Base-by-base conservation (phyloP, 257 asterid species). In the Paulownia fortunei region DNA sequence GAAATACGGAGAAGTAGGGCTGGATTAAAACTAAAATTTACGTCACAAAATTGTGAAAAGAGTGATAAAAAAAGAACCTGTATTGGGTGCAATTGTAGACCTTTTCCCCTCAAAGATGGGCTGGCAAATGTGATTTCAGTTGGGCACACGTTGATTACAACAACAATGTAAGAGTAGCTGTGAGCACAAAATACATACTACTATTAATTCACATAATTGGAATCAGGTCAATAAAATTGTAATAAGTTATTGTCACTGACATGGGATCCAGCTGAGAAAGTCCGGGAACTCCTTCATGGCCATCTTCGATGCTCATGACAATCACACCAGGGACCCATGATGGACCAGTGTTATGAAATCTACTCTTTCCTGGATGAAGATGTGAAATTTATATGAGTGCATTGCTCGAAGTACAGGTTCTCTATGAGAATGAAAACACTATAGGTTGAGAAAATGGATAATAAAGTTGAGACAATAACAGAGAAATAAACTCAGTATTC, bases 221-320 rank as follows among this genome's bases (percentile, higher is more conserved):
- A 55, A 73, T 76, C 72, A 54, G 71, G 44, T 58, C 23, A 68
- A 80, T 44, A 27, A 42, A 76, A 56, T 36, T 63, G 30, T 2
- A 70, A 77, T 6, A 66, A 23, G 44, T 42, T 54, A 42, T 61
- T 37, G 71, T 51, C 49, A 86, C 97, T 24, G 56, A 95, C 98
- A 77, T 76, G 73, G 88, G 92, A 82, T 95, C 98, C 46, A 91
- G 83, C 81, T 91, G 97, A 46, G 92, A 72, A 52, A 89, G 91
- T 41, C 93, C 97, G 0, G 94, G 84, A 80, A 80, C 66, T 76
- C 96, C 94, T 56, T 87, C 86, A 69, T 90, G 85, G 72, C 99
- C 99, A 86, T 95, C 99, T 81, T 91, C 91, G 42, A 95, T 83
- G 86, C 97, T 88, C 98, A 95, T 90, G 80, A 88, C 89, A 61